phyloP scores from a whole-genome alignment of 2,329 filamentous ascomycete genomes.

The Ploettnerulaceae sp. region DNA sequence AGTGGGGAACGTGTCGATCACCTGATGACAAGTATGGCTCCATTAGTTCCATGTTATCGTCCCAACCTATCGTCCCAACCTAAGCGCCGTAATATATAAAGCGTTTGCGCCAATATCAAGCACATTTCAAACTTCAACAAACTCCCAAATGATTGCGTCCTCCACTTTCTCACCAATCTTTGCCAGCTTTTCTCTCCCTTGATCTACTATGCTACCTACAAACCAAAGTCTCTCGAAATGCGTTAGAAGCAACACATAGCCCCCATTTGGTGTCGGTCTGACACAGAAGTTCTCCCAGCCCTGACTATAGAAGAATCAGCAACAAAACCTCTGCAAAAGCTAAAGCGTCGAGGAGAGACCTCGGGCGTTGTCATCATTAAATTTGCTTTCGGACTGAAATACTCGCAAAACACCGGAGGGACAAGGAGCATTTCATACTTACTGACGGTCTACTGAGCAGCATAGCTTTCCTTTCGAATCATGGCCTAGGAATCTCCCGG shows the following conservation, averaged over 20 bases:
- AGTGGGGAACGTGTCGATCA: background rate
- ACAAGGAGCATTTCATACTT: too few species aligned
- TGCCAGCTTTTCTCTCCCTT: constrained; percentile 16
- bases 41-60: background rate
- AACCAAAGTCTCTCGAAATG: constrained; percentile 23
- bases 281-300: constrained; percentile 24
- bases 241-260: constrained; percentile 23
- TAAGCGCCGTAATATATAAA: too few species aligned
- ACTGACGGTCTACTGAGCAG: constrained; percentile 15
- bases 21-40: background rate
- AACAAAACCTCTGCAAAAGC: too few species aligned
- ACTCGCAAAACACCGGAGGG: too few species aligned
- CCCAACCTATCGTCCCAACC: background rate
- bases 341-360: too few species aligned
- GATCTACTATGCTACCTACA: constrained; percentile 15
- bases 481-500: constrained; percentile 20
- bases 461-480: constrained; percentile 13
- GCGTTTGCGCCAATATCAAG: too few species aligned
- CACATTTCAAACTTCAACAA: constrained; percentile 16
- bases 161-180: constrained; percentile 16
- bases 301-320: too few species aligned
- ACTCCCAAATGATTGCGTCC: constrained; percentile 21
- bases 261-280: constrained; percentile 20
- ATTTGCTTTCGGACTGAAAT: too few species aligned
- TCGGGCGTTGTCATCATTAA: too few species aligned